Evolutionary conservation across 768 basidiomycete species (phyloP).

Genomic region (Suillus decipiens): DNA sequence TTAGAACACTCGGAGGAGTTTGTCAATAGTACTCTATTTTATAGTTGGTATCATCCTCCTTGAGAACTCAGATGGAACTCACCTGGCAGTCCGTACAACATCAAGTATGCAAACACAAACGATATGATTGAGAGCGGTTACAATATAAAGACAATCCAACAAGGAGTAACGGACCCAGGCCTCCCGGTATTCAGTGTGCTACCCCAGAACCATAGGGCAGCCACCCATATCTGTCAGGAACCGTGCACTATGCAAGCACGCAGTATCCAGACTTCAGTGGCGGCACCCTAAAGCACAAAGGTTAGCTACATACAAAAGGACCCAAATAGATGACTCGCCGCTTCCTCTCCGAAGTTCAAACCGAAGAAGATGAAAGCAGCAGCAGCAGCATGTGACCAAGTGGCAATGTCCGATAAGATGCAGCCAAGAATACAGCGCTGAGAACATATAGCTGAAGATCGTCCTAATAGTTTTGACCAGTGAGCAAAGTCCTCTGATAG

Average conservation of each 20-base stretch:
- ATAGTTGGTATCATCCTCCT: slow-evolving; percentile 12
- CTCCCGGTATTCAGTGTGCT: slow-evolving; percentile 63
- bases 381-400: slow-evolving; percentile 91
- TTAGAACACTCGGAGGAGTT: slow-evolving; percentile 92
- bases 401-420: slow-evolving; percentile 77
- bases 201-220: slow-evolving; percentile 97
- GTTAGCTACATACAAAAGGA: slow-evolving; percentile 15
- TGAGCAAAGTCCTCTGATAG: slow-evolving; percentile 93
- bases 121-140: slow-evolving; percentile 84
- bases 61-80: slow-evolving; percentile 21
- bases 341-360: slow-evolving; percentile 96
- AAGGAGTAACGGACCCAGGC: slow-evolving; percentile 62
- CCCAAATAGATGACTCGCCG: slow-evolving; percentile 47
- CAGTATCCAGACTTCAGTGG: slow-evolving; percentile 91
- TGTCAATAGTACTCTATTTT: slow-evolving; percentile 80
- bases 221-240: slow-evolving; percentile 94
- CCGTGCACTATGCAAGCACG: slow-evolving; percentile 94
- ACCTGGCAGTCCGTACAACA: slow-evolving; percentile 89
- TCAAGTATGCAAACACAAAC: slow-evolving; percentile 76
- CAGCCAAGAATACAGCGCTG: slow-evolving; percentile 81
- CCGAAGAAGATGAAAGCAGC: slow-evolving; percentile 94
- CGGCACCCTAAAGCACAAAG: slow-evolving; percentile 63
- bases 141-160: slow-evolving; percentile 79
- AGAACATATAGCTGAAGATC: slow-evolving; percentile 88
- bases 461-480: slow-evolving; percentile 84